phyloP scores from a whole-genome alignment of 2,329 filamentous ascomycete species.

The Ceratocystis smalleyi region DNA sequence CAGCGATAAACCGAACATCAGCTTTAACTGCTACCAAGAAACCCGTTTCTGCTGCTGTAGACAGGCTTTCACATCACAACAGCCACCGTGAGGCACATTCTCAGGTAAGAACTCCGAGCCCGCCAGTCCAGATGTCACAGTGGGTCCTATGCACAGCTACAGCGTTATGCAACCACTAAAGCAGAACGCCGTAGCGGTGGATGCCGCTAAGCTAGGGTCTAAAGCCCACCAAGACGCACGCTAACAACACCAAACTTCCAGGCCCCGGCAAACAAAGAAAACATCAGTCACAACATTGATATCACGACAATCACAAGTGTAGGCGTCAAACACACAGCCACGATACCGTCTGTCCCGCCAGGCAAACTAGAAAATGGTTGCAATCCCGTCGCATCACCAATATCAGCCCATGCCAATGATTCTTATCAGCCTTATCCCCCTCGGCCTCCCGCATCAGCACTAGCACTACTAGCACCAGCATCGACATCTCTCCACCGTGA shows the following conservation, averaged over 20 bases:
- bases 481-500: background rate
- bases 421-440: background rate
- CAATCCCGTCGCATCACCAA: background rate
- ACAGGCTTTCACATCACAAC: background rate
- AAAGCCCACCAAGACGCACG: background rate
- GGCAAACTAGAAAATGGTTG: background rate
- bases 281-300: background rate
- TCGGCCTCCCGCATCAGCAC: background rate
- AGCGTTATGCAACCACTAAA: background rate
- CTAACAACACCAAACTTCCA: background rate
- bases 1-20: background rate
- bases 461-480: background rate
- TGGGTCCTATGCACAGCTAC: background rate
- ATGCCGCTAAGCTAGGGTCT: background rate
- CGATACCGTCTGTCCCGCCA: background rate
- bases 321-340: background rate
- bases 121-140: background rate
- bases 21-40: background rate
- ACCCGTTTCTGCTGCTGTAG: background rate
- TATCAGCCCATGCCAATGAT: background rate
- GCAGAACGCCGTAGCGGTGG: background rate
- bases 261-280: background rate
- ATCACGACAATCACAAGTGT: background rate
- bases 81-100: background rate
- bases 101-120: background rate